Evolutionary conservation across 257 asterid species (phyloP).

Genomic region (Solanum rostratum): DNA sequence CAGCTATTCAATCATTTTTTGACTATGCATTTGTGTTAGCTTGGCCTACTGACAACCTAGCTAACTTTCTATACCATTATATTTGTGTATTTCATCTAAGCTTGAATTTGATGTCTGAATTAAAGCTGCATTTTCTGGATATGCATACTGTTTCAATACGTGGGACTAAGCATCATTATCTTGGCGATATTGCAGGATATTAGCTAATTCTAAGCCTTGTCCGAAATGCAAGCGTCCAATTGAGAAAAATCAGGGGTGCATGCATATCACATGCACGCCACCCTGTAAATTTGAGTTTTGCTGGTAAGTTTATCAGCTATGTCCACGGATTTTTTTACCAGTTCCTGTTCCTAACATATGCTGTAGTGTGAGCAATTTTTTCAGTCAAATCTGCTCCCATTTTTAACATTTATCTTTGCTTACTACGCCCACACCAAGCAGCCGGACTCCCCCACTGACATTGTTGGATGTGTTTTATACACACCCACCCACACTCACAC

Average conservation of each 20-base stretch:
- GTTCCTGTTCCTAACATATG: background rate
- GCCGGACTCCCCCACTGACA: background rate
- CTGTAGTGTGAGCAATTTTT: background rate
- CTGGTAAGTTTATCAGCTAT: slow-evolving; percentile 48
- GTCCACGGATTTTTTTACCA: background rate
- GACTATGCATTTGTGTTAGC: background rate
- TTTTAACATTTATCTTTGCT: background rate
- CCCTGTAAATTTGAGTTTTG: slow-evolving; percentile 98
- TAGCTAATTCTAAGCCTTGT: slow-evolving; percentile 97
- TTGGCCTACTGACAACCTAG: background rate
- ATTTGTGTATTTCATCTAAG: background rate
- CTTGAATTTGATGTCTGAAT: background rate
- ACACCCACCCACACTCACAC: too few species aligned
- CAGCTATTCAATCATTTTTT: background rate
- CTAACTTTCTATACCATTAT: background rate
- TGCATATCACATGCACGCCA: slow-evolving; percentile 97
- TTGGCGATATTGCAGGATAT: slow-evolving; percentile 53
- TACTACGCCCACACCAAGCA: background rate
- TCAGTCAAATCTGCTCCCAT: background rate
- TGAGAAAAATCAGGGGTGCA: slow-evolving; percentile 98
- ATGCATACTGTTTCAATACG: background rate
- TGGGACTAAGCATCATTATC: slow-evolving; percentile 7
- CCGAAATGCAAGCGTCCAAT: slow-evolving; percentile 99
- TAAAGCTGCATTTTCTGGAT: background rate
- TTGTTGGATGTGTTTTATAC: background rate